Percentiles rank a stretch among this genome's conserved stretches.
These are phyloP conservation scores for Myxozyma neotropica DNA, from an alignment of 805 yeast genomes.

Conservation along the genomic window DNA sequence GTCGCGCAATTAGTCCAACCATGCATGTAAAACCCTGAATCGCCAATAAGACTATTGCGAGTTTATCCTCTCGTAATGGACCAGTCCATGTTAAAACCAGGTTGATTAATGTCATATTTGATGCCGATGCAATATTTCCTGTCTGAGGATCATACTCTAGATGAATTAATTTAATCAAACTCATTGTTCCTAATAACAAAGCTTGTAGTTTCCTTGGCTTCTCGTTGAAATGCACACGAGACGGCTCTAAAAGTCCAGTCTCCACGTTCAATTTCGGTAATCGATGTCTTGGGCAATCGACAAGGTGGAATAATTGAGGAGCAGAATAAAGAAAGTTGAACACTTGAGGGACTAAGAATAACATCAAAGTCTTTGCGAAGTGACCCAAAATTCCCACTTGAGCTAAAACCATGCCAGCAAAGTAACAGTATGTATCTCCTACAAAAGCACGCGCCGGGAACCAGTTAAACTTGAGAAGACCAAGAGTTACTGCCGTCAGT, in stretches of 20 bases:
- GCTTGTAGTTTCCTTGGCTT: constrained; percentile 33
- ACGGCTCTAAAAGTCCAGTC: constrained; percentile 77
- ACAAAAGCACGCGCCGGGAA: constrained; percentile 93
- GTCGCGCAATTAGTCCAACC: constrained; percentile 78
- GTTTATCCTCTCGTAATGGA: constrained; percentile 79
- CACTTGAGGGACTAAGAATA: constrained; percentile 89
- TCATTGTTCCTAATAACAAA: constrained; percentile 50
- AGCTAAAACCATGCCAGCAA: constrained; percentile 98
- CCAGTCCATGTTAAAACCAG: constrained; percentile 83
- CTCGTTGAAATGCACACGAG: constrained; percentile 45
- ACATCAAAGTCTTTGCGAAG: constrained; percentile 86
- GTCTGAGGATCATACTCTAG: constrained; percentile 43
- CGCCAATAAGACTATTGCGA: constrained; percentile 62
- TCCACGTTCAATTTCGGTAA: constrained; percentile 72
- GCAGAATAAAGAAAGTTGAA: constrained; percentile 84
- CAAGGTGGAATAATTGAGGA: constrained; percentile 85
- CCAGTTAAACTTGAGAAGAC: constrained; percentile 77
- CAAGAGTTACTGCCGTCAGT: constrained; percentile 79
- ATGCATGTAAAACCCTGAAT: constrained; percentile 50
- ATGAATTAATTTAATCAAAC: constrained; percentile 54
- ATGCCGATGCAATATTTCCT: constrained; percentile 49
- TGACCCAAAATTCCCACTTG: constrained; percentile 96
- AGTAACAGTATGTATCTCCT: constrained; percentile 97
- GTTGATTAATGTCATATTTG: constrained; percentile 88
- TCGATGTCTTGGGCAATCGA: constrained; percentile 96